Conservation (phyloP, 768 basidiomycete genomes). For the Tulasnella sp. region DNA sequence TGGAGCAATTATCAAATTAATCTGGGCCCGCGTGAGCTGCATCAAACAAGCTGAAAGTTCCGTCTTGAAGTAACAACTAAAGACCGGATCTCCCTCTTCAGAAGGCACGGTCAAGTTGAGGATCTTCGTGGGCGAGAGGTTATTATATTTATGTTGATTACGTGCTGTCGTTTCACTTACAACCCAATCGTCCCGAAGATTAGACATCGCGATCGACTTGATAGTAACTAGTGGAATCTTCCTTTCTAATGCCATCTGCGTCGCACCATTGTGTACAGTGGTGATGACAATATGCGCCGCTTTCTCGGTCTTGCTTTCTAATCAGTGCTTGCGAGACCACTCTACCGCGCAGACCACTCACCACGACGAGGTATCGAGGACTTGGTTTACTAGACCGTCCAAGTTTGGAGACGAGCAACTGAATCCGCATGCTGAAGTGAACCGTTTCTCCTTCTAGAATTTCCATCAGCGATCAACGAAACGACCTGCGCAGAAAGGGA, state of each 20-base stretch:
- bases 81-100: constrained; percentile 91
- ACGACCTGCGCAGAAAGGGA: background rate
- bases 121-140: constrained; percentile 47
- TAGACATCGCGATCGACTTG: constrained; percentile 78
- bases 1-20: constrained; percentile 65
- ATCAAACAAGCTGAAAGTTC: constrained; percentile 79
- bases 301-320: constrained; percentile 58
- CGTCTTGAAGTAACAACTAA: constrained; percentile 92
- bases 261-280: constrained; percentile 52
- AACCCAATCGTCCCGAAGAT: constrained; percentile 90
- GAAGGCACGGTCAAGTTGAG: constrained; percentile 61
- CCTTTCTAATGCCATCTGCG: constrained; percentile 59
- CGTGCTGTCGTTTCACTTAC: too few species aligned
- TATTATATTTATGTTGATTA: too few species aligned
- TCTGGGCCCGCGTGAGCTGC: constrained; percentile 67
- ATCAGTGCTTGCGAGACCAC: background rate
- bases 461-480: background rate
- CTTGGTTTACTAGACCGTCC: constrained; percentile 83
- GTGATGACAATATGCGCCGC: constrained; percentile 70
- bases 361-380: constrained; percentile 84
- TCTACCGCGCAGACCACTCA: constrained; percentile 36
- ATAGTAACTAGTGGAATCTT: constrained; percentile 88
- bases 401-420: constrained; percentile 77
- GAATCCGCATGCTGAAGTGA: constrained; percentile 72
- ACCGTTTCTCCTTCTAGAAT: constrained; percentile 59